Conservation (phyloP, 2,329 filamentous ascomycete species). For the Venturiaceae sp. region DNA sequence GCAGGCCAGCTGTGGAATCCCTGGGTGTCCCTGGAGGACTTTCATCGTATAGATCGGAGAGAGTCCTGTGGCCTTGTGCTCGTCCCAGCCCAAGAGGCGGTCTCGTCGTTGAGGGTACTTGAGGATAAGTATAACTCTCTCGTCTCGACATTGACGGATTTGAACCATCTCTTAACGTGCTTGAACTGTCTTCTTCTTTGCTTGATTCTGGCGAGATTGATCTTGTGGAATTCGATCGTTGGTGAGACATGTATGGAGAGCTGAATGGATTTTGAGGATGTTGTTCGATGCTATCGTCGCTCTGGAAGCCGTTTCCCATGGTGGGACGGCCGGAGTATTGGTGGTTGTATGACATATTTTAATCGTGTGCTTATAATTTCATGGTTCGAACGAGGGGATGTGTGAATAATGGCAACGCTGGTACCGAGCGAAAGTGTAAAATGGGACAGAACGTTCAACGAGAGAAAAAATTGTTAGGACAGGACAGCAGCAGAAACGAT, state of each 20-base stretch:
- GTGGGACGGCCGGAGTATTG: background rate
- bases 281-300: background rate
- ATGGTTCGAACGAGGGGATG: background rate
- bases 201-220: background rate
- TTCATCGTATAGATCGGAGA: conserved; percentile 6
- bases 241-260: background rate
- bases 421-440: background rate
- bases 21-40: conserved; percentile 5
- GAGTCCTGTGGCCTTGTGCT: conserved; percentile 1
- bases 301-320: background rate
- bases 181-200: background rate
- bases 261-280: background rate
- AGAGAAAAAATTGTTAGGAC: background rate
- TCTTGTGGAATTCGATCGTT: background rate
- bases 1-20: background rate
- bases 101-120: background rate
- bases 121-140: conserved; percentile 1
- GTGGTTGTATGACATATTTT: background rate
- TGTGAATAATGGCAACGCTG: background rate
- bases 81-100: background rate
- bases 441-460: background rate
- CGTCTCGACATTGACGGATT: background rate
- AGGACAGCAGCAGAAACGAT: background rate
- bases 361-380: background rate
- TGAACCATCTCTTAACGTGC: background rate